Evolutionary conservation across 2,329 filamentous ascomycete genomes (phyloP).

Genomic region (Colletotrichum zoysiae): DNA sequence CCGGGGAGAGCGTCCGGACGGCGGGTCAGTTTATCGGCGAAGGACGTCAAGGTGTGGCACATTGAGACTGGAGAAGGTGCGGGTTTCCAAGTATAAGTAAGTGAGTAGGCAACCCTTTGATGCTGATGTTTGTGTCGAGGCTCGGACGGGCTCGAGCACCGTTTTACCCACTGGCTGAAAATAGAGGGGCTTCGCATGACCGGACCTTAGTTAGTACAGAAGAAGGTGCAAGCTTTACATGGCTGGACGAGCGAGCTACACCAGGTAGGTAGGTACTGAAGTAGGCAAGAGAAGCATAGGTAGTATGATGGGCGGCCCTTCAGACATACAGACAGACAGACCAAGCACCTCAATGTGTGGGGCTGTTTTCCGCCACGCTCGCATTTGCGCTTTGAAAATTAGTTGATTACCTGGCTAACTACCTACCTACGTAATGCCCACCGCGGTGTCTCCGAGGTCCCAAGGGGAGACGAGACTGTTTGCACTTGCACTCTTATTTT

Average conservation of each 20-base stretch:
- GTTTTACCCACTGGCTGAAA: not conserved
- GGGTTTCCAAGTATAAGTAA: conserved; percentile 2
- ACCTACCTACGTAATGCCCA: not conserved
- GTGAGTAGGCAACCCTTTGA: not conserved
- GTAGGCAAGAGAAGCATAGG: not conserved
- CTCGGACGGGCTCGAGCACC: conserved; percentile 32
- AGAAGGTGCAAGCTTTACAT: not conserved
- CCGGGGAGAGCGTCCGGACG: not conserved
- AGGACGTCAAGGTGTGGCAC: not conserved
- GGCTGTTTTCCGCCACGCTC: conserved; percentile 1
- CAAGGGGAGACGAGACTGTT: not conserved
- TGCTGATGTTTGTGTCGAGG: not conserved
- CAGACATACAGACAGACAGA: not conserved
- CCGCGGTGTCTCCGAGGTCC: not conserved
- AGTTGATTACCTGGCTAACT: too few species aligned
- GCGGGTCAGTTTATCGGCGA: not conserved
- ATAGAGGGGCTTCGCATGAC: not conserved
- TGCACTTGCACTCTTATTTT: not conserved
- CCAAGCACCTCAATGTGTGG: not conserved
- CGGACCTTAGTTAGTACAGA: not conserved
- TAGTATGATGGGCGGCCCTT: conserved; percentile 5
- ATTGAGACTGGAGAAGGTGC: not conserved
- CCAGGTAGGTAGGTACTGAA: not conserved
- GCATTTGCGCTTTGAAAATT: conserved; percentile 11
- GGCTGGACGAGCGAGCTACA: not conserved